Conservation (phyloP, 345 rosid genomes). For the Gossypium herbaceum region DNA sequence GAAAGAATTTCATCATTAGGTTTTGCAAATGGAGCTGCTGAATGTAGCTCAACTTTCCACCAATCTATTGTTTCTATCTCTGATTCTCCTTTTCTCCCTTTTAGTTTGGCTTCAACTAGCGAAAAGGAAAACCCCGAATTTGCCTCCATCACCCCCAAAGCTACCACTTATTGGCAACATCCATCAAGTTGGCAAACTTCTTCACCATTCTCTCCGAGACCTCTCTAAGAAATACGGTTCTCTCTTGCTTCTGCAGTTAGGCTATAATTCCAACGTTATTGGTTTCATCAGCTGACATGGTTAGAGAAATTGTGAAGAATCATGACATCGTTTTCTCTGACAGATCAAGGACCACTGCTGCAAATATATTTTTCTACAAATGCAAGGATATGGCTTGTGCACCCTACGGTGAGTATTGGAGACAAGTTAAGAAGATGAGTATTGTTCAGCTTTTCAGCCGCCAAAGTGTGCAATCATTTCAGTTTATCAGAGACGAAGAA, state of each 20-base stretch:
- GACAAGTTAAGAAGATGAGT: not conserved
- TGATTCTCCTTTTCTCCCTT: not conserved
- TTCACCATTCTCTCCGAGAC: not conserved
- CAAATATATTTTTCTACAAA: not conserved
- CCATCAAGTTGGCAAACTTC: conserved; percentile 1
- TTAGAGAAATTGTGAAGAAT: not conserved
- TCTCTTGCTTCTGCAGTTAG: not conserved
- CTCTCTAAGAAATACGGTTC: not conserved
- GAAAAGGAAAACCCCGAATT: not conserved
- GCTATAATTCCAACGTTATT: not conserved
- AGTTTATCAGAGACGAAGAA: not conserved
- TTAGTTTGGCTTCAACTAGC: not conserved
- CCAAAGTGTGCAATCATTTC: not conserved
- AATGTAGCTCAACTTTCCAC: not conserved
- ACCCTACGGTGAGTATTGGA: not conserved
- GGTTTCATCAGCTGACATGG: not conserved
- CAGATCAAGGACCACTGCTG: not conserved
- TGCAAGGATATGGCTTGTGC: not conserved
- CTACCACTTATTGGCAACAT: not conserved
- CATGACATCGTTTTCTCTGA: not conserved
- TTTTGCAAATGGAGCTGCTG: not conserved
- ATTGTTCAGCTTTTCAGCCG: not conserved
- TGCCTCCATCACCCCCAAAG: conserved; percentile 11
- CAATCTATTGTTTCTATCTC: not conserved
- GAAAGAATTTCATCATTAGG: not conserved